Evolutionary conservation across 1,284 basidiomycete species (phyloP).

Genomic region (Tilletia indica): DNA sequence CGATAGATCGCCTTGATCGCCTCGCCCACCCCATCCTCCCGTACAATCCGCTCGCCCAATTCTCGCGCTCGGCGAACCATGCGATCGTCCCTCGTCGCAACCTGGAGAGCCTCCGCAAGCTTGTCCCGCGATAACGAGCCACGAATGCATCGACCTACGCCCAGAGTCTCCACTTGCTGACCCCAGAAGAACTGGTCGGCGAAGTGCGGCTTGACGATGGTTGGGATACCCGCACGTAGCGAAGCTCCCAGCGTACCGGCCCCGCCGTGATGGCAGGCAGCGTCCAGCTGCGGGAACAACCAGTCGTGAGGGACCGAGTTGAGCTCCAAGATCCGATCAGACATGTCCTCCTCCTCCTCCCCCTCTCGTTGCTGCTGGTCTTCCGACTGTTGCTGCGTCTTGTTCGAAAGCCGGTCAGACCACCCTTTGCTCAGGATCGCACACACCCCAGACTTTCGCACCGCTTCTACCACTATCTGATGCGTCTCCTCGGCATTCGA

Average conservation of each 20-base stretch:
- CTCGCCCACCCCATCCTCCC: slow-evolving; percentile 58
- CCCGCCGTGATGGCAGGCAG: slow-evolving; percentile 93
- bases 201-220: slow-evolving; percentile 94
- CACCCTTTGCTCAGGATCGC: slow-evolving; percentile 95
- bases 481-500: slow-evolving; percentile 91
- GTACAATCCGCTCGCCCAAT: slow-evolving; percentile 63
- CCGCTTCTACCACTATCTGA: slow-evolving; percentile 80
- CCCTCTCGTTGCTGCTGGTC: slow-evolving; percentile 20
- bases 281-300: slow-evolving; percentile 89
- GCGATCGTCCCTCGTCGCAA: slow-evolving; percentile 80
- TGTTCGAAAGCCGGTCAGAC: slow-evolving; percentile 71
- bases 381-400: neutral
- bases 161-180: slow-evolving; percentile 82
- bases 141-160: slow-evolving; percentile 79
- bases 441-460: slow-evolving; percentile 73
- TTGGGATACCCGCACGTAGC: slow-evolving; percentile 85
- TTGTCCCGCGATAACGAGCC: slow-evolving; percentile 73
- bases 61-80: slow-evolving; percentile 78
- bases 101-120: slow-evolving; percentile 72
- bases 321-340: slow-evolving; percentile 68
- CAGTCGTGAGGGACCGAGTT: slow-evolving; percentile 92
- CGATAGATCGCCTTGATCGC: slow-evolving; percentile 50
- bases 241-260: slow-evolving; percentile 94
- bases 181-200: slow-evolving; percentile 98
- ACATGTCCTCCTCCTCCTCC: slow-evolving; percentile 43